Percentiles rank a stretch among this genome's conserved stretches.
phyloP scores from a whole-genome alignment of 371 early-diverging fungal species.

The Mortierella sp. region DNA sequence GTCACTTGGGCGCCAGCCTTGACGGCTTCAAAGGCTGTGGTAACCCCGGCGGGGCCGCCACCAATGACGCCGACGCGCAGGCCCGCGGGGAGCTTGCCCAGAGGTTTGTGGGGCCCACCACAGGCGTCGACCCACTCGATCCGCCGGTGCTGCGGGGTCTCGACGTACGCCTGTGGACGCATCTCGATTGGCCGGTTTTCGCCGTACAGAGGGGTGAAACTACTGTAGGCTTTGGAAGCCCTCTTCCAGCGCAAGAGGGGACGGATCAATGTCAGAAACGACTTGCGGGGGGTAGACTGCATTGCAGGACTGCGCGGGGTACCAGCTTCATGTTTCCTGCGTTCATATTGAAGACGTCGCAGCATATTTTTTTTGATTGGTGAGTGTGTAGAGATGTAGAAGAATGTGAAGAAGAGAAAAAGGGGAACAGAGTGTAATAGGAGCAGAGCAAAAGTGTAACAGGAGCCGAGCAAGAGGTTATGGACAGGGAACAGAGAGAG shows the following conservation, averaged over 20 bases:
- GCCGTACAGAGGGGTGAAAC: conserved; percentile 14
- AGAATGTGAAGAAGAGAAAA: background rate
- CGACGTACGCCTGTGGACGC: conserved; percentile 17
- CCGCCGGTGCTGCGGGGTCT: conserved; percentile 18
- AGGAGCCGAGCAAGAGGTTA: too few relatives aligned
- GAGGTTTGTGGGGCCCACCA: conserved; percentile 6
- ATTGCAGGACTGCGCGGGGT: too few relatives aligned
- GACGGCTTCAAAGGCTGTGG: conserved; percentile 14
- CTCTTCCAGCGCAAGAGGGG: background rate
- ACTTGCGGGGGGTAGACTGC: too few relatives aligned
- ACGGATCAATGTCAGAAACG: too few relatives aligned
- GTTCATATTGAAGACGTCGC: background rate
- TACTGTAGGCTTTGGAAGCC: background rate
- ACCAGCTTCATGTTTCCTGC: background rate
- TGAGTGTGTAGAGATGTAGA: conserved; percentile 2
- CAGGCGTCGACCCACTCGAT: conserved; percentile 21
- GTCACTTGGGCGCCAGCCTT: conserved; percentile 20
- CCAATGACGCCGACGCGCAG: conserved; percentile 13
- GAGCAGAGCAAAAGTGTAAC: too few relatives aligned
- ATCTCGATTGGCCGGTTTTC: conserved; percentile 20
- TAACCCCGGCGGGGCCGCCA: conserved; percentile 8
- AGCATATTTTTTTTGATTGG: conserved; percentile 6
- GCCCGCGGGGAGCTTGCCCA: conserved; percentile 13
- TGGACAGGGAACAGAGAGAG: too few relatives aligned
- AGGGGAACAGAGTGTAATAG: too few relatives aligned